Conservation (phyloP, 805 yeast genomes). For the Saccharomycopsis capsularis region DNA sequence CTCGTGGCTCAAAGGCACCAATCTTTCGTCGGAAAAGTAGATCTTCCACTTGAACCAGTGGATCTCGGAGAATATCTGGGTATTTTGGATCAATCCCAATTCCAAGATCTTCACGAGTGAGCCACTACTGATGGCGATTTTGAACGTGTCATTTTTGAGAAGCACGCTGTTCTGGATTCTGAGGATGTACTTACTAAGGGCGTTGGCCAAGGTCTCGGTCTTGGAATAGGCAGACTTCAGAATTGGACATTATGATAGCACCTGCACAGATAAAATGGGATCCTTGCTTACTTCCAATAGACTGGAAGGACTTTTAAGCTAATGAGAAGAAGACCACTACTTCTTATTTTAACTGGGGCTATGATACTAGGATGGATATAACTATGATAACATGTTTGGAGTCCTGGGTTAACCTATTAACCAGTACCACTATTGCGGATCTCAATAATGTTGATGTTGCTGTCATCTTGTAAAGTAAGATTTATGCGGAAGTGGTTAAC, state of each 20-base stretch:
- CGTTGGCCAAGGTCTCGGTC: conserved; percentile 52
- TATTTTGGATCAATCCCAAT: conserved; percentile 58
- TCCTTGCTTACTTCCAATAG: too few relatives aligned
- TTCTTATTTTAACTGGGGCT: neutral
- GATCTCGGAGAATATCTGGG: conserved; percentile 36
- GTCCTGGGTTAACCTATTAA: too few relatives aligned
- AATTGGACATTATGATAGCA: conserved; percentile 17
- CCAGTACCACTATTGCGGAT: too few relatives aligned
- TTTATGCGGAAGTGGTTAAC: too few relatives aligned
- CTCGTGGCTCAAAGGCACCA: conserved; percentile 72
- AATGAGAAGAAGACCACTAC: neutral
- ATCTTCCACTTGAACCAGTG: conserved; percentile 74
- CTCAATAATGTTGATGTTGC: too few relatives aligned
- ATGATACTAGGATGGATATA: too few relatives aligned
- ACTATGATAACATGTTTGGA: too few relatives aligned
- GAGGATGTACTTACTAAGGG: conserved; percentile 59
- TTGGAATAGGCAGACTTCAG: conserved; percentile 34
- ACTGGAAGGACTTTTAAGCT: neutral
- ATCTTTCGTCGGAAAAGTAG: conserved; percentile 84
- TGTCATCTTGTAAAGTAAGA: too few relatives aligned
- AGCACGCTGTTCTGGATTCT: conserved; percentile 57
- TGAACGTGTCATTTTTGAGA: conserved; percentile 41
- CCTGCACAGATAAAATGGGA: too few relatives aligned
- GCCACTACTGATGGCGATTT: conserved; percentile 86
- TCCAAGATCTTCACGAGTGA: conserved; percentile 52